phyloP scores from a whole-genome alignment of 202 grass and related monocot species.

The Carex arenaria region DNA sequence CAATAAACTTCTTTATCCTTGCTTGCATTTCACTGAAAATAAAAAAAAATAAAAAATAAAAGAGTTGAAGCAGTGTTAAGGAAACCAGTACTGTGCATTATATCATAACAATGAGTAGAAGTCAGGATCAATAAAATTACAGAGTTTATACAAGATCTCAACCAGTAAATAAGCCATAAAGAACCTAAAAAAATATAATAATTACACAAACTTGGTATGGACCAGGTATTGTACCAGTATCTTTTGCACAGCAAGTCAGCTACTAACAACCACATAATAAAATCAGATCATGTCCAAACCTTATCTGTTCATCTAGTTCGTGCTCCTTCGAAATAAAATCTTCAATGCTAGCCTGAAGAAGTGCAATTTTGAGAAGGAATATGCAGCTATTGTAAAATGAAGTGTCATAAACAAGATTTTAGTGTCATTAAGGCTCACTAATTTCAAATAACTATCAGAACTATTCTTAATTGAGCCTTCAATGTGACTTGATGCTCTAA shows the following conservation, averaged over 20 bases:
- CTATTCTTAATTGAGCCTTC: neutral
- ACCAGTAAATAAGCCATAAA: neutral
- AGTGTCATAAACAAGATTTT: neutral
- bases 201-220: neutral
- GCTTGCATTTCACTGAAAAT: slow-evolving; percentile 64
- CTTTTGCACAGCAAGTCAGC: neutral
- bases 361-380: slow-evolving; percentile 21
- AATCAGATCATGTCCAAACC: slow-evolving; percentile 29
- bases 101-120: neutral
- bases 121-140: neutral
- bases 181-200: slow-evolving; percentile 22
- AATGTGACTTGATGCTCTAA: neutral
- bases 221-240: neutral
- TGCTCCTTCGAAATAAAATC: slow-evolving; percentile 60
- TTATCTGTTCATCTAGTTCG: slow-evolving; percentile 62
- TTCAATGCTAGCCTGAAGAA: slow-evolving; percentile 70
- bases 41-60: neutral
- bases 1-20: slow-evolving; percentile 55
- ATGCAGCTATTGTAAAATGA: neutral
- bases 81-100: neutral
- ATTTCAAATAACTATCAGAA: neutral
- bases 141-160: neutral
- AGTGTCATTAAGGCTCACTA: neutral
- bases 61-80: neutral
- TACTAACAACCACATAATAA: slow-evolving; percentile 5